These are phyloP conservation scores for Colletotrichum theobromicola DNA, from an alignment of 2,329 filamentous ascomycete genomes.

Conservation along the genomic window DNA sequence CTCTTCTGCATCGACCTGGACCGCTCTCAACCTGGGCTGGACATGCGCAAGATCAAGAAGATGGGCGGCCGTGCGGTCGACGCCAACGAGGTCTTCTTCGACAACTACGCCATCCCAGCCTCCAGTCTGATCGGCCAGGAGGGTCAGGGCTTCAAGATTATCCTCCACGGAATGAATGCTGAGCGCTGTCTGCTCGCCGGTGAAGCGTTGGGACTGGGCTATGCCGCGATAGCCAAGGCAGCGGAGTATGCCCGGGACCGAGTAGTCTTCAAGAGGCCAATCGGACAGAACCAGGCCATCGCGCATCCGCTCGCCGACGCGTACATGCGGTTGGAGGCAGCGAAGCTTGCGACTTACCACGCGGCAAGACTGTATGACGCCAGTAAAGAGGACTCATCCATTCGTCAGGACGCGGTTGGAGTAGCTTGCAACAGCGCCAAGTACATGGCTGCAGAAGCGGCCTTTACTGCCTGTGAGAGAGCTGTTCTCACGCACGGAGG, in stretches of 20 bases:
- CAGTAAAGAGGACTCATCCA: slow-evolving; percentile 52
- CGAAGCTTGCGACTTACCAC: slow-evolving; percentile 69
- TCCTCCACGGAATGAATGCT: slow-evolving; percentile 82
- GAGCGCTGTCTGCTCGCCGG: slow-evolving; percentile 78
- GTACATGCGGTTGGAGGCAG: slow-evolving; percentile 69
- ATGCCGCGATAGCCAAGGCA: slow-evolving; percentile 69
- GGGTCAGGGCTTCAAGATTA: slow-evolving; percentile 78
- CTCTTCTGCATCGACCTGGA: slow-evolving; percentile 84
- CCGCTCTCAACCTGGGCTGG: slow-evolving; percentile 60
- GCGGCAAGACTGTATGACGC: slow-evolving; percentile 67
- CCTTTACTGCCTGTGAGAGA: slow-evolving; percentile 66
- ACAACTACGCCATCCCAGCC: slow-evolving; percentile 72
- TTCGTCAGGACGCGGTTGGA: slow-evolving; percentile 62
- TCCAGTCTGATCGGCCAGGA: slow-evolving; percentile 73
- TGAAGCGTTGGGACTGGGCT: slow-evolving; percentile 81
- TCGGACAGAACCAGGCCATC: slow-evolving; percentile 71
- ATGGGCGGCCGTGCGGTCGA: slow-evolving; percentile 86
- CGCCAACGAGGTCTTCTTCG: slow-evolving; percentile 88
- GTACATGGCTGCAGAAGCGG: slow-evolving; percentile 71
- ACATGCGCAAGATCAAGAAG: slow-evolving; percentile 77
- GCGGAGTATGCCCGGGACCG: slow-evolving; percentile 70
- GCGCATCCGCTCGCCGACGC: slow-evolving; percentile 70
- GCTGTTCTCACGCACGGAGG: slow-evolving; percentile 65
- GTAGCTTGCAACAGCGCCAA: slow-evolving; percentile 74
- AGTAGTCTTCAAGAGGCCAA: slow-evolving; percentile 68